phyloP scores from a whole-genome alignment of 257 asterid genomes.

The Solanum rostratum region DNA sequence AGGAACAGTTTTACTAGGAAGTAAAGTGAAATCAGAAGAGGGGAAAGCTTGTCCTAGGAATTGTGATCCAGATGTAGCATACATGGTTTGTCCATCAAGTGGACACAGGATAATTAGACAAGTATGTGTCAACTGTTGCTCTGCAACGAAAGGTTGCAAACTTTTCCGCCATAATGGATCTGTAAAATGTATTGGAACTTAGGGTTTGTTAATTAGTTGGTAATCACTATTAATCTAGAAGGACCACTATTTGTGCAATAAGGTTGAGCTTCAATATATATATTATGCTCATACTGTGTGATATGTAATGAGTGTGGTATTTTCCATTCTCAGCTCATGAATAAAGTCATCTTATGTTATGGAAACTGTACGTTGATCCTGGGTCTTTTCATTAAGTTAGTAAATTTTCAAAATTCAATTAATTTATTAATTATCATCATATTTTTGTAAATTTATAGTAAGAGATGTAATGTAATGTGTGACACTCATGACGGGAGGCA shows the following conservation, averaged over 20 bases:
- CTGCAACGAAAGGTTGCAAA: not conserved
- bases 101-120: not conserved
- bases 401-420: not conserved
- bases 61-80: not conserved
- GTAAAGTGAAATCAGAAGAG: not conserved
- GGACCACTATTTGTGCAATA: not conserved
- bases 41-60: not conserved
- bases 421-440: not conserved
- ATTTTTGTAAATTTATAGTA: not conserved
- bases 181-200: not conserved
- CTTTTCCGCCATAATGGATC: not conserved
- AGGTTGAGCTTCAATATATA: not conserved
- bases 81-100: conserved; percentile 1
- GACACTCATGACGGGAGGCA: not conserved
- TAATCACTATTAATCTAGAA: not conserved
- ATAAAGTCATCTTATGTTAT: not conserved
- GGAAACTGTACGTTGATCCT: not conserved
- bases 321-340: not conserved
- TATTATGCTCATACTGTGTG: not conserved
- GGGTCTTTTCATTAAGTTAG: not conserved
- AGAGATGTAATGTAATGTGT: not conserved
- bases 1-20: not conserved
- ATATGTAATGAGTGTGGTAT: not conserved
- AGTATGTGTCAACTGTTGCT: conserved; percentile 2
- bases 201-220: not conserved